A percentile compares a stretch with the other conserved stretches of the same genome.
These are phyloP conservation scores for Thalia dealbata DNA, from an alignment of 176 grass and related monocot genomes.

Conservation along the genomic window DNA sequence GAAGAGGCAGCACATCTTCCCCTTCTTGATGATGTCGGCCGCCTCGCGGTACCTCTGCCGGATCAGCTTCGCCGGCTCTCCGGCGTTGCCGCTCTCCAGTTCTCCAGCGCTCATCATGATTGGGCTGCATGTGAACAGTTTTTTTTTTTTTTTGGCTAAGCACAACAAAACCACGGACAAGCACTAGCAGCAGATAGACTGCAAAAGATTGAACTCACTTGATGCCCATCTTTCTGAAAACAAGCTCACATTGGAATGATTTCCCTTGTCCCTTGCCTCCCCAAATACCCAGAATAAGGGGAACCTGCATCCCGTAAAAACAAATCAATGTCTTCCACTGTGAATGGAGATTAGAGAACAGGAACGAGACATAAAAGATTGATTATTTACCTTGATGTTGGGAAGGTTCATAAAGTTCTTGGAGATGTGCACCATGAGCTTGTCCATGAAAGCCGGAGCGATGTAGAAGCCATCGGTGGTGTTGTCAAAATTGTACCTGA, in stretches of 20 bases:
- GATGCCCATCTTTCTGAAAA: constrained; percentile 19
- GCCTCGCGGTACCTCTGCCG: constrained; percentile 22
- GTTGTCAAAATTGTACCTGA: constrained; percentile 16
- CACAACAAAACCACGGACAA: not conserved
- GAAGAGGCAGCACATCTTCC: constrained; percentile 27
- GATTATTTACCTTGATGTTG: constrained; percentile 15
- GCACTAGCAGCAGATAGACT: not conserved
- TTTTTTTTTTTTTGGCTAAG: no score
- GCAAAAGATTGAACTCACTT: not conserved
- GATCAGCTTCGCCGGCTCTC: constrained; percentile 22
- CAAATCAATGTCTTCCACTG: not conserved
- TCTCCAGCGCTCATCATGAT: constrained; percentile 27
- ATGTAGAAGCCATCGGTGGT: constrained; percentile 24
- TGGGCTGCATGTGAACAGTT: constrained; percentile 1
- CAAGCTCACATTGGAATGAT: constrained; percentile 23
- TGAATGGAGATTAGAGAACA: not conserved
- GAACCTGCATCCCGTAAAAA: constrained; percentile 2
- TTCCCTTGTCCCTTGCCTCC: constrained; percentile 25
- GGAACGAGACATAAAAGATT: not conserved
- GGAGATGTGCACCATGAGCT: constrained; percentile 22
- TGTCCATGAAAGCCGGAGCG: constrained; percentile 26
- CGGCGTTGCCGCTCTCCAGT: constrained; percentile 20
- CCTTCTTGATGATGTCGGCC: constrained; percentile 16
- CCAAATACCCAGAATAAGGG: constrained; percentile 24
- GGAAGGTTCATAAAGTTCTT: constrained; percentile 23